These are phyloP conservation scores for Petunia axillaris DNA, from an alignment of 257 asterid species.

Conservation along the genomic window DNA sequence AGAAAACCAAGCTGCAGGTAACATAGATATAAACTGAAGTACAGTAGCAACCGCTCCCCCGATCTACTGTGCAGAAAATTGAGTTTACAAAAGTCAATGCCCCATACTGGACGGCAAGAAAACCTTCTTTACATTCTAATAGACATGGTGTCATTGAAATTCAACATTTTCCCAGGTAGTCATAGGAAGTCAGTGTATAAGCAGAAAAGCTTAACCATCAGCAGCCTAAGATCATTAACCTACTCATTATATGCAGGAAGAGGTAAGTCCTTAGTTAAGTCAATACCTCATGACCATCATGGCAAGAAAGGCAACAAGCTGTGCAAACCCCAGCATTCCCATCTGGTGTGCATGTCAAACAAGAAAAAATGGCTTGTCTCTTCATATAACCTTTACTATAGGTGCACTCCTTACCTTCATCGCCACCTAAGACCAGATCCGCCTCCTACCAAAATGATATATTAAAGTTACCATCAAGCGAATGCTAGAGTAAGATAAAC, in stretches of 20 bases:
- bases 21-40: neutral
- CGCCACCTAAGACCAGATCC: constrained; percentile 91
- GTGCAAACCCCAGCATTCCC: constrained; percentile 96
- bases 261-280: neutral
- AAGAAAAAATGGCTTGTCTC: constrained; percentile 91
- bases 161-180: constrained; percentile 18
- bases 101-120: neutral
- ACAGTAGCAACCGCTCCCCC: constrained; percentile 1
- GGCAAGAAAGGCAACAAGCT: constrained; percentile 87
- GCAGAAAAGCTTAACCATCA: neutral
- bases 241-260: neutral
- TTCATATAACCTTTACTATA: constrained; percentile 72
- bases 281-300: constrained; percentile 94
- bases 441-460: constrained; percentile 59
- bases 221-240: constrained; percentile 4
- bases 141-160: neutral
- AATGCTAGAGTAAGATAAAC: neutral
- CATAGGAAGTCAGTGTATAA: neutral
- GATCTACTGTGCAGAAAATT: neutral
- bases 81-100: neutral
- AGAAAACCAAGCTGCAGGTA: constrained; percentile 11
- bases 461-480: neutral
- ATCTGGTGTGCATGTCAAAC: constrained; percentile 90
- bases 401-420: constrained; percentile 95
- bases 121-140: neutral